Conservation (phyloP, 352 stramenopile genomes). For the Globisporangium viniferum region DNA sequence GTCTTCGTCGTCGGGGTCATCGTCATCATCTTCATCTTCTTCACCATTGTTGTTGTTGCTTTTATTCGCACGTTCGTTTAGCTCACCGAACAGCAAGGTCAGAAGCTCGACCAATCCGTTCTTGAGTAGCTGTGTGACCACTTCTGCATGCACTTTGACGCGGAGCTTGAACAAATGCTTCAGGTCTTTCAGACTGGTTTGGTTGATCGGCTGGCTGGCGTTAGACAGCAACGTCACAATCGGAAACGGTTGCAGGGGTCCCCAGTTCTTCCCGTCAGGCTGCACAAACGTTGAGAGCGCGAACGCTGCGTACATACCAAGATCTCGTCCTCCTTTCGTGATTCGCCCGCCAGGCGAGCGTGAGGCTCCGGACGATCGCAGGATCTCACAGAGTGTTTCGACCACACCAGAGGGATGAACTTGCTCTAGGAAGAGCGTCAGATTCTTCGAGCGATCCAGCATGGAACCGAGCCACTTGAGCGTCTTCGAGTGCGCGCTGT, state of each 20-base stretch:
- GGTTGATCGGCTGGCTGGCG: conserved; percentile 11
- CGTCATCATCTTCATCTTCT: conserved; percentile 27
- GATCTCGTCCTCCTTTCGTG: conserved; percentile 35
- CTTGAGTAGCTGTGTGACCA: conserved; percentile 52
- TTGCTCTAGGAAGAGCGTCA: conserved; percentile 56
- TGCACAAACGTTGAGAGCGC: conserved; percentile 71
- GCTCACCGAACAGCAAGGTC: conserved; percentile 43
- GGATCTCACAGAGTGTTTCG: conserved; percentile 57
- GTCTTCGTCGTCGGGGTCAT: conserved; percentile 45
- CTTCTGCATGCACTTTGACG: conserved; percentile 68
- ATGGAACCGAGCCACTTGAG: conserved; percentile 82
- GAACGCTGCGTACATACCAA: conserved; percentile 60
- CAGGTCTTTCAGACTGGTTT: conserved; percentile 12
- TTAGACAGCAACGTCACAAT: conserved; percentile 38
- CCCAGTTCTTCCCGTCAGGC: conserved; percentile 58
- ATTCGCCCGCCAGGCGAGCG: conserved; percentile 52
- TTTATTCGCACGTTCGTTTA: conserved; percentile 26
- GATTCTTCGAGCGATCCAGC: conserved; percentile 54
- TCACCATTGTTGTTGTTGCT: conserved; percentile 18
- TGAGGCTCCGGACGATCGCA: conserved; percentile 39
- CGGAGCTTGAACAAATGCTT: conserved; percentile 34
- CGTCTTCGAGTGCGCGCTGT: conserved; percentile 41
- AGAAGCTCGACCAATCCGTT: conserved; percentile 48
- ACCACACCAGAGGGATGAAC: conserved; percentile 55
- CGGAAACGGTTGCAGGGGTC: conserved; percentile 50